Conservation (phyloP, 768 basidiomycete species). For the Lactarius indigo region DNA sequence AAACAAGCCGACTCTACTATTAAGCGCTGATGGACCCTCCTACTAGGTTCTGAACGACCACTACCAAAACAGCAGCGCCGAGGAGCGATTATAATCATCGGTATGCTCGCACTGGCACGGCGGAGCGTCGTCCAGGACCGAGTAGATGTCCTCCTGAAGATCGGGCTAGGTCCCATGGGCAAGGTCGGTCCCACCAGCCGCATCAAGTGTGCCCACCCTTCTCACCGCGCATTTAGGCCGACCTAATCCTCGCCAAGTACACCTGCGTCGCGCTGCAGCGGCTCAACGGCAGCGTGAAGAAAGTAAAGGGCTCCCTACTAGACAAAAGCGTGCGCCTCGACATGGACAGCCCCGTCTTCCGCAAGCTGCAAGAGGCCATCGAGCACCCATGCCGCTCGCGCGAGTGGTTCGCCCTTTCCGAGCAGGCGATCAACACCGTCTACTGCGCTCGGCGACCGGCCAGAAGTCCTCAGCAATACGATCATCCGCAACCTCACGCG, state of each 20-base stretch:
- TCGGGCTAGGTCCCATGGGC: slow-evolving; percentile 82
- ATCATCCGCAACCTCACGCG: slow-evolving; percentile 80
- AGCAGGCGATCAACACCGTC: slow-evolving; percentile 95
- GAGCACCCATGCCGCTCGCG: slow-evolving; percentile 76
- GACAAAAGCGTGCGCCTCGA: slow-evolving; percentile 83
- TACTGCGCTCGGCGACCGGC: slow-evolving; percentile 93
- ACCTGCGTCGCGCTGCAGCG: slow-evolving; percentile 92
- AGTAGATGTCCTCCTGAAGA: slow-evolving; percentile 78
- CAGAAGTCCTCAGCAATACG: slow-evolving; percentile 75
- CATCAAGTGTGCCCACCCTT: neutral
- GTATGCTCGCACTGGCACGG: slow-evolving; percentile 91
- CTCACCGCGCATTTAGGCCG: slow-evolving; percentile 47
- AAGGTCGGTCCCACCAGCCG: slow-evolving; percentile 47
- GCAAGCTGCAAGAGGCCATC: slow-evolving; percentile 75
- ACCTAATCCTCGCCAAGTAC: slow-evolving; percentile 87
- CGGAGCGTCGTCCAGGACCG: slow-evolving; percentile 74
- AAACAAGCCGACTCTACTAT: neutral
- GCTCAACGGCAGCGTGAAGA: slow-evolving; percentile 92
- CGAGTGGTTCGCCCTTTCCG: slow-evolving; percentile 96
- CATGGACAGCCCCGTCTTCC: slow-evolving; percentile 86
- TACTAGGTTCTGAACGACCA: slow-evolving; percentile 63
- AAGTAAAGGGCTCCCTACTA: slow-evolving; percentile 90
- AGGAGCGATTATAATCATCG: slow-evolving; percentile 93
- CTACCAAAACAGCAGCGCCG: slow-evolving; percentile 85
- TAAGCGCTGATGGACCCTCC: neutral